These are phyloP conservation scores for Metarhizium sp. DNA, from an alignment of 2,329 filamentous ascomycete genomes.

Conservation along the genomic window DNA sequence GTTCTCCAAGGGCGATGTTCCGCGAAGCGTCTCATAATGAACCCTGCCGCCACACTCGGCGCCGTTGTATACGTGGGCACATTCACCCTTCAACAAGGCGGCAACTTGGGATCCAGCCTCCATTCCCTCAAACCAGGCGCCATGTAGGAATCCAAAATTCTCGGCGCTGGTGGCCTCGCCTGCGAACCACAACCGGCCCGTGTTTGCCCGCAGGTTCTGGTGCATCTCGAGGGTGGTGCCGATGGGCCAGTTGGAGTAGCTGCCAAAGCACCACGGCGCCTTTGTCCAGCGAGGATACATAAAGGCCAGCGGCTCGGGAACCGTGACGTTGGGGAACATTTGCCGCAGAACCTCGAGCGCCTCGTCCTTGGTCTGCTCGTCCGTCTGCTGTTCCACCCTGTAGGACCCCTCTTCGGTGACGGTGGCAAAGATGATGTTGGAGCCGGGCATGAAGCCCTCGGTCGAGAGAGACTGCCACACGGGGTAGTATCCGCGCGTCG, in stretches of 20 bases:
- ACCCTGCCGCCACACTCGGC: slow-evolving; percentile 10
- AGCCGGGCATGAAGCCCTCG: slow-evolving; percentile 48
- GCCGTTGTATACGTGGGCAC: slow-evolving; percentile 7
- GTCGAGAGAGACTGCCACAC: slow-evolving; percentile 55
- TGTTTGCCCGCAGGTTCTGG: slow-evolving; percentile 58
- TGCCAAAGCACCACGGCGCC: slow-evolving; percentile 40
- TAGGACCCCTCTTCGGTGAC: slow-evolving; percentile 48
- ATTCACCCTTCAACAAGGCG: slow-evolving; percentile 12
- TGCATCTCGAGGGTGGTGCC: slow-evolving; percentile 55
- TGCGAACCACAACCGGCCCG: slow-evolving; percentile 52
- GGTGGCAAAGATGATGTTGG: slow-evolving; percentile 57
- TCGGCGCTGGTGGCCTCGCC: slow-evolving; percentile 54
- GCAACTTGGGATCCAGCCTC: slow-evolving; percentile 36
- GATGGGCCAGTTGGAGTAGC: slow-evolving; percentile 59
- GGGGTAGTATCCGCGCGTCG: slow-evolving; percentile 35
- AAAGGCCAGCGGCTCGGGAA: slow-evolving; percentile 53
- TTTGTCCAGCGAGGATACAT: slow-evolving; percentile 40
- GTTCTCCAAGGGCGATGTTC: slow-evolving; percentile 23
- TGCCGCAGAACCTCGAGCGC: slow-evolving; percentile 45
- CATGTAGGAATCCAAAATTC: slow-evolving; percentile 59
- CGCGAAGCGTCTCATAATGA: slow-evolving; percentile 16
- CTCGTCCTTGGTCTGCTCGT: slow-evolving; percentile 47
- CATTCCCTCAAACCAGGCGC: slow-evolving; percentile 48
- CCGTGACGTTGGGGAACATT: slow-evolving; percentile 49
- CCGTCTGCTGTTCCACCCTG: slow-evolving; percentile 47